Conservation (phyloP, 352 stramenopile genomes). For the Pythium sukuiense region DNA sequence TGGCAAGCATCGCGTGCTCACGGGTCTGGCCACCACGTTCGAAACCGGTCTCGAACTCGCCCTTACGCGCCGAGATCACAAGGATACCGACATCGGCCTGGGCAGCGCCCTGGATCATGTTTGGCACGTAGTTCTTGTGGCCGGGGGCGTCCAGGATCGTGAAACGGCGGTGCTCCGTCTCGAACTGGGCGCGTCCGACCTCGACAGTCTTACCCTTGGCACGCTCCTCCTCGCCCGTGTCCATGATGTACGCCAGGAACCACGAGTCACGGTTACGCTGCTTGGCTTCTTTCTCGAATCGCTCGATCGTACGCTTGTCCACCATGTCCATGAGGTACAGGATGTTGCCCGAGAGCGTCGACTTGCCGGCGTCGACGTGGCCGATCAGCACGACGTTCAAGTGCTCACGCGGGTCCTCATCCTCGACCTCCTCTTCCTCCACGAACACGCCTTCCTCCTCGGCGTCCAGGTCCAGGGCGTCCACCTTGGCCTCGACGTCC, state of each 20-base stretch:
- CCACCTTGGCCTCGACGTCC: slow-evolving; percentile 24
- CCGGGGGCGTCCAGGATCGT: slow-evolving; percentile 99
- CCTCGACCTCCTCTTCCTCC: slow-evolving; percentile 66
- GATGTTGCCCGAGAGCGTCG: slow-evolving; percentile 97
- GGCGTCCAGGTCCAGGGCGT: slow-evolving; percentile 27
- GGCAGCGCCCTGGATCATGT: slow-evolving; percentile 97
- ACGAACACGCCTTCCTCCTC: slow-evolving; percentile 64
- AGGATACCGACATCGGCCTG: slow-evolving; percentile 98
- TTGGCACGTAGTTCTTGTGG: slow-evolving; percentile 99
- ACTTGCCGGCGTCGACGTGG: slow-evolving; percentile 99
- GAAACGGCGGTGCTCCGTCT: slow-evolving; percentile 93
- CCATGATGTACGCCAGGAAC: slow-evolving; percentile 99
- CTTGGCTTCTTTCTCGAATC: slow-evolving; percentile 96
- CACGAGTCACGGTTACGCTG: slow-evolving; percentile 78
- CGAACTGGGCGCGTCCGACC: slow-evolving; percentile 95
- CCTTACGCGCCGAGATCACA: slow-evolving; percentile 94
- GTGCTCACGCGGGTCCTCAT: slow-evolving; percentile 96
- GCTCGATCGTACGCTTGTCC: slow-evolving; percentile 99
- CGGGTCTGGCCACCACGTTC: slow-evolving; percentile 97
- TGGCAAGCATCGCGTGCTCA: slow-evolving; percentile 98
- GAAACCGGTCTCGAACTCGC: slow-evolving; percentile 99
- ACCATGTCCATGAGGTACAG: slow-evolving; percentile 98
- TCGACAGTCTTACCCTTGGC: slow-evolving; percentile 92
- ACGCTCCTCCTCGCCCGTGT: slow-evolving; percentile 98
- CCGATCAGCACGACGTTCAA: slow-evolving; percentile 99